Conservation (phyloP, 148 eudicot species). For the Vaccinium corymbosum region DNA sequence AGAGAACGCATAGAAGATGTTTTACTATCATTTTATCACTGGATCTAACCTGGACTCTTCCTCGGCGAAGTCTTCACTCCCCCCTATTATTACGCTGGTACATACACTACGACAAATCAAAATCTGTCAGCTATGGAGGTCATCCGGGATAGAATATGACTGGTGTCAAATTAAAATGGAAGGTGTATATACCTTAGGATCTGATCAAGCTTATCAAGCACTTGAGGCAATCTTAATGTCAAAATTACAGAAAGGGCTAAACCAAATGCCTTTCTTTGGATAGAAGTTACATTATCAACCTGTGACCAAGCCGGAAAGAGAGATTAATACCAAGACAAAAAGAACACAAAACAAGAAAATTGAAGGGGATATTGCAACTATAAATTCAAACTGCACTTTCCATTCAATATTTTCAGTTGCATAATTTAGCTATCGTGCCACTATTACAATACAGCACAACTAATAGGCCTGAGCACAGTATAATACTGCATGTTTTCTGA, state of each 20-base stretch:
- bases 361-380: neutral
- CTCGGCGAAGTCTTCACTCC: slow-evolving; percentile 70
- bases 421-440: neutral
- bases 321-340: neutral
- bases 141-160: neutral
- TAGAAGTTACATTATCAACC: slow-evolving; percentile 75
- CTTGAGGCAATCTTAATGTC: slow-evolving; percentile 87
- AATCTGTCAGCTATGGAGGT: slow-evolving; percentile 10
- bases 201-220: slow-evolving; percentile 87
- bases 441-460: neutral
- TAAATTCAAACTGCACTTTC: neutral
- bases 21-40: neutral
- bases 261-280: slow-evolving; percentile 74
- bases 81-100: slow-evolving; percentile 86
- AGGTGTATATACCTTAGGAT: slow-evolving; percentile 57
- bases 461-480: neutral
- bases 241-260: slow-evolving; percentile 89
- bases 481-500: neutral
- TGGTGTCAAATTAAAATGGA: slow-evolving; percentile 6
- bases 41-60: slow-evolving; percentile 81
- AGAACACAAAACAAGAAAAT: neutral
- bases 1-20: neutral
- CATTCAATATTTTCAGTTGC: neutral
- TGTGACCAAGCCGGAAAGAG: slow-evolving; percentile 29
- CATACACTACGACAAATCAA: slow-evolving; percentile 51